phyloP scores from a whole-genome alignment of 257 asterid species.

The Nicotiana tabacum region DNA sequence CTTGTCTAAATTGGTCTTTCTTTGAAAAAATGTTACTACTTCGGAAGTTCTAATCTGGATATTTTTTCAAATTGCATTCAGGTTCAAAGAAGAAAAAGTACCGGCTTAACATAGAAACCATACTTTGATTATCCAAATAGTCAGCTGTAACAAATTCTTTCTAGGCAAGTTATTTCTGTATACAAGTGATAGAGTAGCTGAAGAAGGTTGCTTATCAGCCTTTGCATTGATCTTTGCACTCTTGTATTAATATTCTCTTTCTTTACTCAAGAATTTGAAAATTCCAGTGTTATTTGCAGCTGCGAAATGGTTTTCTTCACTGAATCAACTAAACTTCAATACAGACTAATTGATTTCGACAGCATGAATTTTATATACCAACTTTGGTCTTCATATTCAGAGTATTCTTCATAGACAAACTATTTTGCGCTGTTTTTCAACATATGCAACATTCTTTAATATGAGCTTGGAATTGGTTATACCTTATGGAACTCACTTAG shows the following conservation, averaged over 20 bases:
- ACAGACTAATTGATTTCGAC: neutral
- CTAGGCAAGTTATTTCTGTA: neutral
- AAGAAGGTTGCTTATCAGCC: no score
- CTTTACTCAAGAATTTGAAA: neutral
- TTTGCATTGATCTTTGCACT: neutral
- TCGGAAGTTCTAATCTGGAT: neutral
- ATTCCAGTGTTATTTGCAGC: neutral
- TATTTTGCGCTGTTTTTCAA: neutral
- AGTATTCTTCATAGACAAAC: neutral
- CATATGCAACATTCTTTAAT: neutral
- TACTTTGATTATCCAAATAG: neutral
- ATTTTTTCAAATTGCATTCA: slow-evolving; percentile 19
- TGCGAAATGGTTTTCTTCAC: neutral
- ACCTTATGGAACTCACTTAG: neutral
- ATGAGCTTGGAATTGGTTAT: neutral
- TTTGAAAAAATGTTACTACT: neutral
- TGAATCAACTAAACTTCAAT: neutral
- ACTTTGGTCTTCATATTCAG: neutral
- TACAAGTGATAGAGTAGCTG: neutral
- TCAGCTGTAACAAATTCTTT: neutral
- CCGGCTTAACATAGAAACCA: slow-evolving; percentile 8
- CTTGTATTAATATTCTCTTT: neutral
- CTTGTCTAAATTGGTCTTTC: neutral
- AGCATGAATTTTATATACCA: neutral
- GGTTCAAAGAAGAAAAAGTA: slow-evolving; percentile 37